These are phyloP conservation scores for Pseudogymnoascus sp. DNA, from an alignment of 2,329 filamentous ascomycete species.

Conservation along the genomic window DNA sequence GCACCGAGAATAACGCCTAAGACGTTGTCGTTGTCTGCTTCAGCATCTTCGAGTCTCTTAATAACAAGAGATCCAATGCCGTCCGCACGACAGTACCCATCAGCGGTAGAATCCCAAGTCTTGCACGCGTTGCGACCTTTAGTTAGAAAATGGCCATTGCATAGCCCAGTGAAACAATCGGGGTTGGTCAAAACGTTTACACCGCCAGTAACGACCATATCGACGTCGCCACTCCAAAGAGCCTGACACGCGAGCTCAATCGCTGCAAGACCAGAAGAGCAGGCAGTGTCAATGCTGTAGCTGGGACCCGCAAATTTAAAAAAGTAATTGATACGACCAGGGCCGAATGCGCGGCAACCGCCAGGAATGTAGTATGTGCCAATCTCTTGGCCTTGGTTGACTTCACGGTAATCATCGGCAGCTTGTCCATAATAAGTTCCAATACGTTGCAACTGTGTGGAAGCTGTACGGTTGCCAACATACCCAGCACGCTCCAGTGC, in stretches of 20 bases:
- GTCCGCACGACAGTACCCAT: conserved; percentile 45
- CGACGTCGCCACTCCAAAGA: conserved; percentile 17
- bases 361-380: conserved; percentile 13
- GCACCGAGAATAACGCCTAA: conserved; percentile 42
- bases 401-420: conserved; percentile 13
- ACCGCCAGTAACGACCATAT: conserved; percentile 20
- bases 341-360: conserved; percentile 10
- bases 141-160: conserved; percentile 11
- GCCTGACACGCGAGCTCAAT: conserved; percentile 20
- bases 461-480: conserved; percentile 33
- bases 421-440: conserved; percentile 11
- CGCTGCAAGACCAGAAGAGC: conserved; percentile 30
- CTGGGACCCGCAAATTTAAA: conserved; percentile 35
- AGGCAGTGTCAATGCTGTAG: conserved; percentile 32
- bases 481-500: conserved; percentile 72
- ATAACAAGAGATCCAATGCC: conserved; percentile 38
- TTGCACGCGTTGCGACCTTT: conserved; percentile 35
- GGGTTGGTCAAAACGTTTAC: conserved; percentile 18
- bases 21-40: conserved; percentile 61
- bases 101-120: conserved; percentile 37
- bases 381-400: conserved; percentile 2
- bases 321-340: conserved; percentile 29
- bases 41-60: conserved; percentile 55
- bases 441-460: conserved; percentile 36
- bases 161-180: conserved; percentile 23